Conservation (phyloP, 1,139 yeast species). For the Magnusiomyces magnusii region DNA sequence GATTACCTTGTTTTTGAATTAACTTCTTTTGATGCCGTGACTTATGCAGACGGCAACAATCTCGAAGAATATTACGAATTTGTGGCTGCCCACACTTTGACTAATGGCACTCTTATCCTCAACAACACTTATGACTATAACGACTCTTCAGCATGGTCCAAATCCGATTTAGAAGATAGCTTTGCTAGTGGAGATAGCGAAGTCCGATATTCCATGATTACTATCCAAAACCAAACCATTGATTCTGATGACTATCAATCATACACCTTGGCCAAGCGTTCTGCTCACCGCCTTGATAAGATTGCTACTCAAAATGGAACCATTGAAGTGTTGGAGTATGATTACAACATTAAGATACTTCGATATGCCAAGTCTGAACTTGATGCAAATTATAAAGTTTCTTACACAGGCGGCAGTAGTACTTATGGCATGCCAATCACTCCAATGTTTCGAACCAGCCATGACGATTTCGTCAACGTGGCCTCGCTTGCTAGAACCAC, state of each 20-base stretch:
- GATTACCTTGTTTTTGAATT: slow-evolving; percentile 13
- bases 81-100: slow-evolving; percentile 7
- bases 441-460: slow-evolving; percentile 11
- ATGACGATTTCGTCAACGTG: slow-evolving; percentile 10
- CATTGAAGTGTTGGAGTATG: slow-evolving; percentile 13
- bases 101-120: slow-evolving; percentile 11
- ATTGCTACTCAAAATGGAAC: slow-evolving; percentile 12
- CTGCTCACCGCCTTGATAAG: slow-evolving; percentile 12
- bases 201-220: slow-evolving; percentile 10
- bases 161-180: slow-evolving; percentile 5
- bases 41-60: slow-evolving; percentile 7
- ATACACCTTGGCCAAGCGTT: slow-evolving; percentile 12
- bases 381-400: slow-evolving; percentile 3
- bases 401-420: slow-evolving; percentile 6
- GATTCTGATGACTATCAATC: slow-evolving; percentile 11
- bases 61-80: slow-evolving; percentile 12
- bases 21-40: slow-evolving; percentile 8
- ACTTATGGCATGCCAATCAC: slow-evolving; percentile 11
- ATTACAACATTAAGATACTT: slow-evolving; percentile 11
- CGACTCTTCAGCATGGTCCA: slow-evolving; percentile 5
- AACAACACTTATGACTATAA: slow-evolving; percentile 15
- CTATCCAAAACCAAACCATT: slow-evolving; percentile 13
- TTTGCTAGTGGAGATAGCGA: slow-evolving; percentile 8
- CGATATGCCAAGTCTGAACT: slow-evolving; percentile 5
- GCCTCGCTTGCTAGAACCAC: slow-evolving; percentile 8